phyloP scores from a whole-genome alignment of 768 basidiomycete species.

The Megacollybia marginata region DNA sequence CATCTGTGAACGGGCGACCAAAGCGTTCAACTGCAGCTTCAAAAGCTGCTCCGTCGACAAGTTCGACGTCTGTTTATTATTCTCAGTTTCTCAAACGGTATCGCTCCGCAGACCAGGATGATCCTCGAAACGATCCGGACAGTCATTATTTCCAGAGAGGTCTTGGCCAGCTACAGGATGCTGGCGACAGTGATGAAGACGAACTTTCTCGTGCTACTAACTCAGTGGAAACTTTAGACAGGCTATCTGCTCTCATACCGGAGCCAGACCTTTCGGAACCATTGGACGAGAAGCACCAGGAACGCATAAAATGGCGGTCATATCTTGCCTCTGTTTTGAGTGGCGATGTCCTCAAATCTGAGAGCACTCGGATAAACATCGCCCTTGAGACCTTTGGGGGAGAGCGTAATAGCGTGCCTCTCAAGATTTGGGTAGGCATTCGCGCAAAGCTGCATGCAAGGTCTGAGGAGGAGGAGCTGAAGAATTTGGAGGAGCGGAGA shows the following conservation, averaged over 20 bases:
- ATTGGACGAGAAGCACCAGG: constrained; percentile 65
- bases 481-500: constrained; percentile 75
- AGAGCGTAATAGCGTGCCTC: constrained; percentile 58
- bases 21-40: background rate
- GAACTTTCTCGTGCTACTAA: constrained; percentile 38
- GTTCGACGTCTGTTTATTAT: constrained; percentile 38
- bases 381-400: constrained; percentile 65
- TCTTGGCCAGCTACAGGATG: constrained; percentile 56
- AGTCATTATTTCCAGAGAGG: constrained; percentile 75
- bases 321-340: constrained; percentile 90
- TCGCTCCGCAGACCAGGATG: constrained; percentile 55
- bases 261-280: constrained; percentile 63
- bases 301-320: constrained; percentile 91
- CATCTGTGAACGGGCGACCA: background rate
- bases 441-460: constrained; percentile 80
- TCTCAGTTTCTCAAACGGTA: constrained; percentile 76
- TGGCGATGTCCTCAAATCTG: constrained; percentile 91
- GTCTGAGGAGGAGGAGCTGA: constrained; percentile 76
- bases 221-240: constrained; percentile 41
- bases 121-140: constrained; percentile 75
- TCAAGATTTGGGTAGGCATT: constrained; percentile 84
- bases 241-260: constrained; percentile 41
- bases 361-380: constrained; percentile 87
- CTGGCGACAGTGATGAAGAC: constrained; percentile 74
- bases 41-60: background rate